phyloP scores from a whole-genome alignment of 257 asterid genomes.

The Penstemon newberryi region DNA sequence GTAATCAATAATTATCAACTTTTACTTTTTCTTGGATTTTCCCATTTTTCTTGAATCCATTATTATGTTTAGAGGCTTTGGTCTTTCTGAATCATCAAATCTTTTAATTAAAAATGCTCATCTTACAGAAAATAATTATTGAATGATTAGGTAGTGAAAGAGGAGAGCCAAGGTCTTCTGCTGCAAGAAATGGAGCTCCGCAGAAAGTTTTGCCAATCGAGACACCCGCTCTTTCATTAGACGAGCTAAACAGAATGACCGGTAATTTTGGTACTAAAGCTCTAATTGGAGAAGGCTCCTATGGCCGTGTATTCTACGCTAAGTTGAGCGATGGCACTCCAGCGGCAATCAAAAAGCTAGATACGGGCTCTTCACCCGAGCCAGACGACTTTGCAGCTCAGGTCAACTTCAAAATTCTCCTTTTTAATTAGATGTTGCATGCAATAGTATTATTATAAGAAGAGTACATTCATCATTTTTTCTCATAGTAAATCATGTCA shows the following conservation, averaged over 20 bases:
- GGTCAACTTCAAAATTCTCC: conserved; percentile 32
- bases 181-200: conserved; percentile 65
- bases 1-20: too few species aligned
- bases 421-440: neutral
- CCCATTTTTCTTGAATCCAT: too few species aligned
- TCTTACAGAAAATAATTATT: too few species aligned
- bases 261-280: conserved; percentile 61
- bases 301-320: conserved; percentile 67
- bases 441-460: neutral
- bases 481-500: too few species aligned
- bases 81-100: too few species aligned
- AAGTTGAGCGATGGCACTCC: conserved; percentile 50
- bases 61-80: too few species aligned
- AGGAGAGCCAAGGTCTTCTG: conserved; percentile 69
- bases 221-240: conserved; percentile 58
- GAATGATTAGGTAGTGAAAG: conserved; percentile 54
- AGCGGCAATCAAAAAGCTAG: conserved; percentile 75
- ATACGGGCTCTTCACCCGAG: conserved; percentile 57
- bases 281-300: conserved; percentile 78
- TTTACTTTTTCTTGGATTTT: too few species aligned
- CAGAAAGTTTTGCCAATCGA: conserved; percentile 74
- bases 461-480: neutral
- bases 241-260: conserved; percentile 59
- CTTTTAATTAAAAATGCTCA: too few species aligned
- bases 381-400: conserved; percentile 72